Evolutionary conservation across 2,329 filamentous ascomycete genomes (phyloP).

Genomic region (Aquanectria penicillioides): DNA sequence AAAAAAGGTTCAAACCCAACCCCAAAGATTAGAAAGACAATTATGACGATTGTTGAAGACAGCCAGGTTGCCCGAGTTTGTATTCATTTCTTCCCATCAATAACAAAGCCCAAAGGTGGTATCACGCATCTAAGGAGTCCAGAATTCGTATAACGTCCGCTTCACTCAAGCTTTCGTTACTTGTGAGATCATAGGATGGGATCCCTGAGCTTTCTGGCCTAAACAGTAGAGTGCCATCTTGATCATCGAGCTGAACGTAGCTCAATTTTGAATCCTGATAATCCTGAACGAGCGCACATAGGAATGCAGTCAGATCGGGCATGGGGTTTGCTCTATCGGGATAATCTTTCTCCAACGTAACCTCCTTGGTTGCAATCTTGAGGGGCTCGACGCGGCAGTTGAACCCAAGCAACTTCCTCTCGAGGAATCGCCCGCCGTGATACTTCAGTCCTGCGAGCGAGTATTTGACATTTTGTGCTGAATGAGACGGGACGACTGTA

Average conservation of each 20-base stretch:
- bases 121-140: background rate
- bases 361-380: slow-evolving; percentile 29
- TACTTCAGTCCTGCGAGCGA: slow-evolving; percentile 24
- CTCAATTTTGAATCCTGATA: slow-evolving; percentile 14
- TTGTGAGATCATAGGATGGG: slow-evolving; percentile 30
- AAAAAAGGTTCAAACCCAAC: no score
- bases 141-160: background rate
- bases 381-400: slow-evolving; percentile 36
- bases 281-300: slow-evolving; percentile 25
- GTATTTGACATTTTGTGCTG: slow-evolving; percentile 37
- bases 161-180: background rate
- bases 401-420: slow-evolving; percentile 35
- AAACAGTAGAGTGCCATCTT: slow-evolving; percentile 31
- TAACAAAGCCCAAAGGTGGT: no score
- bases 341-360: slow-evolving; percentile 30
- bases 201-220: slow-evolving; percentile 24
- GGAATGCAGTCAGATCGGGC: slow-evolving; percentile 35
- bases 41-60: no score
- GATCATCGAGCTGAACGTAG: slow-evolving; percentile 17
- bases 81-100: no score
- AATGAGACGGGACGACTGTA: slow-evolving; percentile 37
- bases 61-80: no score
- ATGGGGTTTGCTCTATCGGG: slow-evolving; percentile 26
- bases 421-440: slow-evolving; percentile 27
- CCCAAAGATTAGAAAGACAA: no score